Conservation (phyloP, 768 basidiomycete species). For the Mycena rosella region DNA sequence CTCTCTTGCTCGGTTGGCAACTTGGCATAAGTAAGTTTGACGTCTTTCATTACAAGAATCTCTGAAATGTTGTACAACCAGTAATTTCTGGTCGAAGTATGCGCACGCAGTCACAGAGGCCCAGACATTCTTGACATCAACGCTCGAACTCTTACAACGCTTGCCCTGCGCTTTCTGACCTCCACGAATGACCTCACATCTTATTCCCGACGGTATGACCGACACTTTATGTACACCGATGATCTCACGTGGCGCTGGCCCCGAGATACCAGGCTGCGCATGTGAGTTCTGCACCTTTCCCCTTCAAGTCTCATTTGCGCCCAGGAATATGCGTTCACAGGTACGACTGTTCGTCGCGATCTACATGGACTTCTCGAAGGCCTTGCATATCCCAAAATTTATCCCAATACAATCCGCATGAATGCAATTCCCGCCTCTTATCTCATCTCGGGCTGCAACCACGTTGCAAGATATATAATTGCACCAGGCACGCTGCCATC, state of each 20-base stretch:
- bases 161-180: too few species aligned
- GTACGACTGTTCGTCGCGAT: background rate
- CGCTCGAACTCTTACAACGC: too few species aligned
- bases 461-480: constrained; percentile 8
- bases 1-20: background rate
- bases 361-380: background rate
- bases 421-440: background rate
- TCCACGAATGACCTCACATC: too few species aligned
- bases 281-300: background rate
- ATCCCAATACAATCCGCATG: background rate
- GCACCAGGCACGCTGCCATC: background rate
- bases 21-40: background rate
- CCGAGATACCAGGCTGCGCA: background rate
- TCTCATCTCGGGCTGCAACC: background rate
- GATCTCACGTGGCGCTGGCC: background rate
- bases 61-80: background rate
- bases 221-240: background rate
- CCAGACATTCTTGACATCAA: too few species aligned
- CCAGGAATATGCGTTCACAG: background rate
- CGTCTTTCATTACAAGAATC: background rate
- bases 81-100: too few species aligned
- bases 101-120: too few species aligned
- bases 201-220: too few species aligned
- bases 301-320: background rate
- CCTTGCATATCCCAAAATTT: background rate